Evolutionary conservation across 2,329 filamentous ascomycete genomes (phyloP).

Genomic region (Peltaster fructicola): DNA sequence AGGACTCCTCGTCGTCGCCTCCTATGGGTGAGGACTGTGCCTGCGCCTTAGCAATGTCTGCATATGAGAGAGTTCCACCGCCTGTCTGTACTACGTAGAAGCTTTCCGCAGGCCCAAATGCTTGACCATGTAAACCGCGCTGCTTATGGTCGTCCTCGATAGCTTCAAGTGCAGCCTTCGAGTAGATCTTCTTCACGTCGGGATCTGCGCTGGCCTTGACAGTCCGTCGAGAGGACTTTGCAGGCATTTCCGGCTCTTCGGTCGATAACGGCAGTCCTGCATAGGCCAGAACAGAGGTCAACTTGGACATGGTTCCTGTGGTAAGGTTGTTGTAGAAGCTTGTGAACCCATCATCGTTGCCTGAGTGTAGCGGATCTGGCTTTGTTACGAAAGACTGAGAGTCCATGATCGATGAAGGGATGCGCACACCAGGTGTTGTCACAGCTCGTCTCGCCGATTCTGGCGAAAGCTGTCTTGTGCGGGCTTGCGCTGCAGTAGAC

Average conservation of each 20-base stretch:
- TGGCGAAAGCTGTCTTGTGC: slow-evolving; percentile 15
- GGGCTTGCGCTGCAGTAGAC: slow-evolving; percentile 14
- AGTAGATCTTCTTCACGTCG: slow-evolving; percentile 70
- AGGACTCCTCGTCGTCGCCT: slow-evolving; percentile 55
- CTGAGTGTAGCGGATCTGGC: not conserved
- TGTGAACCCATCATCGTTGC: slow-evolving; percentile 51
- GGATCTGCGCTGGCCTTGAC: slow-evolving; percentile 28
- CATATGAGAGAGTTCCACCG: slow-evolving; percentile 83
- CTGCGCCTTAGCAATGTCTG: slow-evolving; percentile 46
- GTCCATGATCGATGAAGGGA: slow-evolving; percentile 16
- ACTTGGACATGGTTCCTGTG: slow-evolving; percentile 68
- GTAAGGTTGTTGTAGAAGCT: slow-evolving; percentile 77
- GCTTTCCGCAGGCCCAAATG: slow-evolving; percentile 40
- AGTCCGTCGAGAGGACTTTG: slow-evolving; percentile 9
- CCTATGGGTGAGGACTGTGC: slow-evolving; percentile 16
- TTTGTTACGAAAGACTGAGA: too few species aligned
- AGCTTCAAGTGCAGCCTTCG: slow-evolving; percentile 64
- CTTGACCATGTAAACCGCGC: slow-evolving; percentile 33
- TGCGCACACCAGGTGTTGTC: slow-evolving; percentile 7
- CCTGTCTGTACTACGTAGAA: slow-evolving; percentile 92
- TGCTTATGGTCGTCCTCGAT: slow-evolving; percentile 43
- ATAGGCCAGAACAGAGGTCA: slow-evolving; percentile 83
- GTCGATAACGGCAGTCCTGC: slow-evolving; percentile 61
- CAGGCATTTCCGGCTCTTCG: slow-evolving; percentile 13
- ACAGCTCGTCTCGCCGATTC: slow-evolving; percentile 12